Evolutionary conservation across 306 rosid species (phyloP), one percentile per base, ranked within the genome.

Genomic region (Gillenia trifoliata): DNA sequence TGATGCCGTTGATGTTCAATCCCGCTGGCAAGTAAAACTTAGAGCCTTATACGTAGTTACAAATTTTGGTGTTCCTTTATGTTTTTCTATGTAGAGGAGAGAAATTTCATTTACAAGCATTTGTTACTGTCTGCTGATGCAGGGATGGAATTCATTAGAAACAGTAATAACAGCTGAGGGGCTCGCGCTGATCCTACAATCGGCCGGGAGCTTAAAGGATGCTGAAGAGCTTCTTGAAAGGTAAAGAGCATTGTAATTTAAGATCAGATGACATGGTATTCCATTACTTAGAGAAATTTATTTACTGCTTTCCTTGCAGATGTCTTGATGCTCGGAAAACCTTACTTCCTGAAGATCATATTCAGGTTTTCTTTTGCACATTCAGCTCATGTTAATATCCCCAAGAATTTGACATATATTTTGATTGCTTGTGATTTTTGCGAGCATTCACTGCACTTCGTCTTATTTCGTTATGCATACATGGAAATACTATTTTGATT

Each of bases 81-180:
- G 64, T 12, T n/a, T 41, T 26, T 8, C 28, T 33, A 22, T 70
- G 64, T 54, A 50, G 33, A 50, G 33, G 10, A n/a, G 31, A 69
- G 74, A 74, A 29, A 28, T 70, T 30, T 3, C 10, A 30, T 8
- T 20, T 26, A 6, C 13, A n/a, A 59, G 28, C 25, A 19, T 68
- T 33, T 60, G 71, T 60, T 67, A 64, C 64, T 64, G 74, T 79
- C 50, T 55, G 77, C 81, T 40, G 30, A 54, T 50, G 25, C 82
- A 93, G 97, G 98, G 93, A 64, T 93, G 97, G 96, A 75, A 78
- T 83, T 89, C 93, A 40, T 73, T 89, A 89, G 96, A 87, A 70
- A 89, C 97, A 47, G 78, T 87, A 80, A 76, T 82, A 80, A 87
- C 85, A 33, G 98, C 96, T 31, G 97, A 93, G 68, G 82, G 89